Percentiles rank a stretch among this genome's conserved stretches.
phyloP scores from a whole-genome alignment of 768 basidiomycete genomes.

The Tylopilus balloui region DNA sequence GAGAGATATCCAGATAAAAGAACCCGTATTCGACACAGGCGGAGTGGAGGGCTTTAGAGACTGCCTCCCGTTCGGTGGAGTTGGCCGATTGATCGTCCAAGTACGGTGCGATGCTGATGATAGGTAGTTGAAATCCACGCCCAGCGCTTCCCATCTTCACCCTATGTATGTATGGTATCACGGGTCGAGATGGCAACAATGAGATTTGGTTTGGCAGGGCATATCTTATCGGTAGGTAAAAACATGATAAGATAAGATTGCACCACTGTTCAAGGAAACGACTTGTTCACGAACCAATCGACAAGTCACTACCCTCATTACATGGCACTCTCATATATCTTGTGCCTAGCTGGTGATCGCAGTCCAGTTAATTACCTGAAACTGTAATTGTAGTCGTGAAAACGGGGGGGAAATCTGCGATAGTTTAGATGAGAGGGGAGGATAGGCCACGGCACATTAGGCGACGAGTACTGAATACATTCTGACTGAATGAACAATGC shows the following conservation, averaged over 20 bases:
- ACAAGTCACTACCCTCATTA: background rate
- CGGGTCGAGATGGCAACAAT: background rate
- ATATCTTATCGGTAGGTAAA: too few relatives aligned
- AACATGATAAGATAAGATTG: background rate
- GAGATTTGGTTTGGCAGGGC: background rate
- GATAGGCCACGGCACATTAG: conserved; percentile 14
- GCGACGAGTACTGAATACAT: conserved; percentile 21
- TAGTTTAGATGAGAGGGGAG: background rate
- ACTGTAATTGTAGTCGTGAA: background rate
- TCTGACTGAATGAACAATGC: conserved; percentile 8
- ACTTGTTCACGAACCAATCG: background rate
- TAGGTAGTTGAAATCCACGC: conserved; percentile 45
- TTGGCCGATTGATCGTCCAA: conserved; percentile 34
- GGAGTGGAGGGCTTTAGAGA: conserved; percentile 56
- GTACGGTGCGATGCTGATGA: conserved; percentile 71
- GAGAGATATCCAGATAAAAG: conserved; percentile 78
- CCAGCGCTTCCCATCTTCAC: conserved; percentile 11
- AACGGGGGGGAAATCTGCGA: background rate
- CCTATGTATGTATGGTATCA: background rate
- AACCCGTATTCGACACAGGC: conserved; percentile 82
- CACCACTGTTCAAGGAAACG: background rate
- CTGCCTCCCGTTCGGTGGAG: conserved; percentile 38
- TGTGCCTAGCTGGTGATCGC: background rate
- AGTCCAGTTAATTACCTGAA: conserved; percentile 1
- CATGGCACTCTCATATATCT: background rate